These are phyloP conservation scores for Chenopodium quinoa DNA, from an alignment of 148 eudicot species.

Conservation along the genomic window DNA sequence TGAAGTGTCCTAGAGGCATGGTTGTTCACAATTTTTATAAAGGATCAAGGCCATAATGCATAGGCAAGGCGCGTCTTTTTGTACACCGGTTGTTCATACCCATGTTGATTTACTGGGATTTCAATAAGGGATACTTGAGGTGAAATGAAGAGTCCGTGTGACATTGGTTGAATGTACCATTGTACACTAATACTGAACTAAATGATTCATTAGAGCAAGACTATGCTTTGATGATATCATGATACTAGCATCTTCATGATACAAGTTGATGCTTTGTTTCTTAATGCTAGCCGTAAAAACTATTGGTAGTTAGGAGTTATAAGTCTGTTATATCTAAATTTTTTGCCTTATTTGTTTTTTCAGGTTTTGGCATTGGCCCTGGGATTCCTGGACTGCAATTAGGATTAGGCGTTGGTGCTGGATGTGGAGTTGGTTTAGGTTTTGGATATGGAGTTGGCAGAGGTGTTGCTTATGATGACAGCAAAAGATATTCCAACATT, in stretches of 20 bases:
- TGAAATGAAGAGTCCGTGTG: background rate
- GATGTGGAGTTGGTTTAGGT: conserved; percentile 91
- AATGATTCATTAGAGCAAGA: background rate
- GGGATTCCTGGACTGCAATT: conserved; percentile 88
- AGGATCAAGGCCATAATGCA: no score
- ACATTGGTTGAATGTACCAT: background rate
- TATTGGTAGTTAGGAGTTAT: background rate
- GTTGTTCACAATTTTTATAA: no score
- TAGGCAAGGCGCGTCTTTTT: no score
- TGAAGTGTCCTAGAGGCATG: background rate
- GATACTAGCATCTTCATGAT: background rate
- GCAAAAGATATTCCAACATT: conserved; percentile 57
- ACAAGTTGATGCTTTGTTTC: background rate
- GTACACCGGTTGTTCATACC: background rate
- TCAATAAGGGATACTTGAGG: background rate
- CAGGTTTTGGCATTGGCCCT: conserved; percentile 85
- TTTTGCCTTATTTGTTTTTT: conserved; percentile 2
- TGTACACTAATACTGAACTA: background rate
- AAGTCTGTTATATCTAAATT: background rate
- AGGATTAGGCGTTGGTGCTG: conserved; percentile 84
- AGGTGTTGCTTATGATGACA: conserved; percentile 81
- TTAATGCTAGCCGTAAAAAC: background rate
- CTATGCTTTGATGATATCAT: background rate
- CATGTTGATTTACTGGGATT: background rate
- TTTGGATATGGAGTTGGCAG: conserved; percentile 85